A percentile compares a stretch with the other conserved stretches of the same genome.
phyloP scores from a whole-genome alignment of 352 stramenopile species.

The Globisporangium megalacanthum region DNA sequence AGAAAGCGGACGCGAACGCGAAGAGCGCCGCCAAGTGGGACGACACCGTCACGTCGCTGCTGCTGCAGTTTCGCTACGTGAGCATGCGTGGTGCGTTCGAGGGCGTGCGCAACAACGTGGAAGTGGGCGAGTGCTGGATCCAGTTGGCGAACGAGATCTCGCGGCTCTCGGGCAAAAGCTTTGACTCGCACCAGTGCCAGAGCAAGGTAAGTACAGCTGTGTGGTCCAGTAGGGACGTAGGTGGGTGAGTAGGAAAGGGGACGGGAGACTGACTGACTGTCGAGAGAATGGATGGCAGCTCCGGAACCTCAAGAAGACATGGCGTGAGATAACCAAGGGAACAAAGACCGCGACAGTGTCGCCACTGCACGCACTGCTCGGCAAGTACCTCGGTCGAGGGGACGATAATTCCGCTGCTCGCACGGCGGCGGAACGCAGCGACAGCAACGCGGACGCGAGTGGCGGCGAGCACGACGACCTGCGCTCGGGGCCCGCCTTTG shows the following conservation, averaged over 20 bases:
- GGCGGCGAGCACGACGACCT: too few relatives aligned
- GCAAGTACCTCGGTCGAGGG: too few relatives aligned
- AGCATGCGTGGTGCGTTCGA: constrained; percentile 8
- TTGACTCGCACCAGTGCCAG: constrained; percentile 16
- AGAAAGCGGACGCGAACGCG: constrained; percentile 6
- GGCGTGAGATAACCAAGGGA: constrained; percentile 1
- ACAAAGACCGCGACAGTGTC: too few relatives aligned
- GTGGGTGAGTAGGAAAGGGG: neutral
- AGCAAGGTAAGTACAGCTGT: constrained; percentile 13
- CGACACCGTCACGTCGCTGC: constrained; percentile 7
- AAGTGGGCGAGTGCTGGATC: constrained; percentile 12
- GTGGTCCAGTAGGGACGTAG: neutral
- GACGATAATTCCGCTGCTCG: too few relatives aligned
- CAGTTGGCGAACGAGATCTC: constrained; percentile 6
- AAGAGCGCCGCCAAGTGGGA: constrained; percentile 11
- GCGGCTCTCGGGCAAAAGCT: constrained; percentile 4
- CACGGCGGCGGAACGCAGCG: too few relatives aligned
- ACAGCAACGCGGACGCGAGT: too few relatives aligned
- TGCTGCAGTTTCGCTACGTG: constrained; percentile 10
- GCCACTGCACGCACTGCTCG: too few relatives aligned
- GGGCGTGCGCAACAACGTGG: constrained; percentile 12
- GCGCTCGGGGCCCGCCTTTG: too few relatives aligned
- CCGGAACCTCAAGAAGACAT: constrained; percentile 11
- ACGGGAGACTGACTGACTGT: neutral
- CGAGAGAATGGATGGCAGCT: constrained; percentile 1